These are phyloP conservation scores for Pseudotsuga menziesii DNA, from an alignment of 75 land plant genomes.

Conservation along the genomic window DNA sequence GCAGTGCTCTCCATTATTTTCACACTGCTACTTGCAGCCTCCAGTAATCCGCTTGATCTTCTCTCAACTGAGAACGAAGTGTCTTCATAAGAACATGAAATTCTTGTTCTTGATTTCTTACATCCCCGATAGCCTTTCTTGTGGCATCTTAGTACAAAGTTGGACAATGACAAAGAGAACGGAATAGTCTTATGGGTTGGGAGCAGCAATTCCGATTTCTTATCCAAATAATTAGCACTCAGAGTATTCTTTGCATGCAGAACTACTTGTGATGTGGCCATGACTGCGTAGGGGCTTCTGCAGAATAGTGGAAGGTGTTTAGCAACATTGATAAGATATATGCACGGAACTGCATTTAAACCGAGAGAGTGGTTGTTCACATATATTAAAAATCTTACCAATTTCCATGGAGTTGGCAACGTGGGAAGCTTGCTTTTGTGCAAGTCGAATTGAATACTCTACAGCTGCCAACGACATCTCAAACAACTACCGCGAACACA, in stretches of 20 bases:
- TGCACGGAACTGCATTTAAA: too few relatives aligned
- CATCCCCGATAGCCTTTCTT: too few relatives aligned
- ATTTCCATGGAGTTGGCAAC: too few relatives aligned
- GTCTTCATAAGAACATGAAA: neutral
- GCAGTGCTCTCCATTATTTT: neutral
- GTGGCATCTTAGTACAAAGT: too few relatives aligned
- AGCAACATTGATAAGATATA: too few relatives aligned
- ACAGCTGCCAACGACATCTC: too few relatives aligned
- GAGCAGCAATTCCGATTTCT: neutral
- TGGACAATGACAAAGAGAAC: neutral
- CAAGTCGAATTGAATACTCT: too few relatives aligned
- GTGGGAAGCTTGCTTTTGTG: too few relatives aligned
- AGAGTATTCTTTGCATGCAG: neutral
- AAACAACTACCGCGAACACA: too few relatives aligned
- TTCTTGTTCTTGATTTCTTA: neutral
- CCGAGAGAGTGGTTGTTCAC: too few relatives aligned
- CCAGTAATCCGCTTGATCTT: neutral
- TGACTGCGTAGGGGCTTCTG: neutral
- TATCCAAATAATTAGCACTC: neutral
- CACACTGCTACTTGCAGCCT: neutral
- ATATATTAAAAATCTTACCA: too few relatives aligned
- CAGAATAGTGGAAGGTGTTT: neutral
- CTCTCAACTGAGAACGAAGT: neutral
- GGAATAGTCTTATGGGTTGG: too few relatives aligned
- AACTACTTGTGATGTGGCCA: neutral